Base-by-base conservation (phyloP, 2,329 filamentous ascomycete species). In the Aspergillus pseudoglaucus region DNA sequence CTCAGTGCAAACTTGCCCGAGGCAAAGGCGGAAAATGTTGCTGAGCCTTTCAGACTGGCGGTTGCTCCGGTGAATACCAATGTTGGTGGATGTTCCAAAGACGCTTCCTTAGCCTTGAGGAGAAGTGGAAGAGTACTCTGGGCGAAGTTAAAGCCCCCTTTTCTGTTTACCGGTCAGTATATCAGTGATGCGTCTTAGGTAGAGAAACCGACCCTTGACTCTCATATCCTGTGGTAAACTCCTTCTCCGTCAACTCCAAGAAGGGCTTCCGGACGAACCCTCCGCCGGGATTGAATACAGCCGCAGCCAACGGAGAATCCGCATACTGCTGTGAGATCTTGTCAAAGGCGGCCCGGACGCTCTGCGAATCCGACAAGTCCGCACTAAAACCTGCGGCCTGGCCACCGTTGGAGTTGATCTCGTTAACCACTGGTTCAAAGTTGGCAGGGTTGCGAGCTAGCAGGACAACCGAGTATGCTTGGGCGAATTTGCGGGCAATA, bases 41-140 rank as follows among this genome's bases (percentile, higher is more conserved):
- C 82, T 9, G 82, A 85, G 3, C 86, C 87, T 59, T 84, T 85
- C 15, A 91, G 57, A 0, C 85, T 88, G 0, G 88, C 90, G 0
- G 90, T 95, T 0, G 90, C 89, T 27, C 90, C 90, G 0, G 90
- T 95, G 68, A 94, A 87, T 59, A 95, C 85, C 17, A 95, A 73
- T 0, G 85, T 85, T 0, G 89, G 89, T 4, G 89, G 87, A 60
- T 88, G 69, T 27, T 78, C 73, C 10, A 18, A 18, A 4, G 37
- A 9, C 0, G 78, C 67, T 39, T 72, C 69, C 0, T 67, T 65
- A 0, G 83, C 75, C 18, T 82, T 75, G 2, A 90, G 76, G 1
- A 95, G 78, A 1, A 84, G 74, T 0, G 90, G 89, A 1, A 95
- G 70, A 0, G 80, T 74, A 2, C 77, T 75, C 65, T 91, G 83